A percentile compares a stretch with the other conserved stretches of the same genome.
Conservation (phyloP, 768 basidiomycete genomes). For the Nevesoporus exiguus region DNA sequence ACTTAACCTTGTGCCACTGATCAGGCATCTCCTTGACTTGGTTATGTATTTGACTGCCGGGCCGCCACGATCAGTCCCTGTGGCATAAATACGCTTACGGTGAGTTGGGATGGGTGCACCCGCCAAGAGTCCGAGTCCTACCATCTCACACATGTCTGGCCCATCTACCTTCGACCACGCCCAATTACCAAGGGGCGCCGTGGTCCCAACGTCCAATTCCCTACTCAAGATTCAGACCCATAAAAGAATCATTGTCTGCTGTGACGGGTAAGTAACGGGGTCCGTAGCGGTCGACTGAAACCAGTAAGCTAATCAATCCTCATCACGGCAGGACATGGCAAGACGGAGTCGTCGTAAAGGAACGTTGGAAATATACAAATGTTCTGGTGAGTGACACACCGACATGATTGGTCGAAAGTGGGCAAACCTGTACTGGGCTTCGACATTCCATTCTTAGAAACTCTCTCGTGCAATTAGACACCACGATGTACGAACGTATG, state of each 20-base stretch:
- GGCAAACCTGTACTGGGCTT: neutral
- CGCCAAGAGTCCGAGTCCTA: neutral
- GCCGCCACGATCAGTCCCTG: neutral
- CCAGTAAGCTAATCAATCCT: slow-evolving; percentile 2
- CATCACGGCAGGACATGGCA: slow-evolving; percentile 61
- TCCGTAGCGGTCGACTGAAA: neutral
- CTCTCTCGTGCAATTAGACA: slow-evolving; percentile 51
- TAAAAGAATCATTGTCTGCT: slow-evolving; percentile 70
- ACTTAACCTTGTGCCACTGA: neutral
- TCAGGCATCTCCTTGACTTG: neutral
- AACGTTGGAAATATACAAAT: slow-evolving; percentile 53
- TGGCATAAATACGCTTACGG: slow-evolving; percentile 24
- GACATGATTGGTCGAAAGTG: neutral
- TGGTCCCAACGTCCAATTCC: neutral
- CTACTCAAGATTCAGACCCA: slow-evolving; percentile 24
- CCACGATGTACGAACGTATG: slow-evolving; percentile 42
- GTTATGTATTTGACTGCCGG: neutral
- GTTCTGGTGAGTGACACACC: slow-evolving; percentile 40
- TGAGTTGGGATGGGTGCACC: neutral
- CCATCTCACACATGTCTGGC: slow-evolving; percentile 11
- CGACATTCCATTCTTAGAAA: slow-evolving; percentile 34
- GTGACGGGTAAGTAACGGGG: slow-evolving; percentile 56
- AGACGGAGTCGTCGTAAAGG: slow-evolving; percentile 49
- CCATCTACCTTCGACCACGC: neutral
- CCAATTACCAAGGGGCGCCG: neutral